Evolutionary conservation across 108 stramenopile species (phyloP), one percentile per base, ranked within the genome.

Genomic region (Nannochloropsis oceanica): DNA sequence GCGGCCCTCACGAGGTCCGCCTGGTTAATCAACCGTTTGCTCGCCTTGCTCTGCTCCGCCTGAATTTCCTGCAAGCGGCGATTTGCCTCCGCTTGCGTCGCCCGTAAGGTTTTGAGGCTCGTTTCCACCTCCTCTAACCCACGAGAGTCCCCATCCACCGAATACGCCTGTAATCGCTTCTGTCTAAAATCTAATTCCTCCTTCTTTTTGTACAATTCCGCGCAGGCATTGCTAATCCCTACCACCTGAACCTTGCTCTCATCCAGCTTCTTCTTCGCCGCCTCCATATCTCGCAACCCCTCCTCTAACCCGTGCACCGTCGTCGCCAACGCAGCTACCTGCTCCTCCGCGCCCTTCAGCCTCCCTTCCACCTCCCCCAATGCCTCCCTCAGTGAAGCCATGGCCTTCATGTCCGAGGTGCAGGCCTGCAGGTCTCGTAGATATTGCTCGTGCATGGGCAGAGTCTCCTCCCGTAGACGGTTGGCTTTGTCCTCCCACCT

Each of bases 221-320:
- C 59, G 59, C 59, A 73, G 2, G 59, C n/a, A n/a, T n/a, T 73
- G 59, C 59, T 73, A 7, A 73, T 73, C n/a, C 59, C 59, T 10
- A n/a, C n/a, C n/a, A 73, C 59, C 59, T 73, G 59, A 9, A n/a
- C 0, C 59, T n/a, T 18, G 9, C 59, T n/a, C 59, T 73, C 59
- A 18, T 73, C 59, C 59, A 73, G 22, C 0, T 73, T 73, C 2
- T 73, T 73, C n/a, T 73, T 73, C 44, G 46, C 79, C 80, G 44
- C 50, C 87, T 87, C 87, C 25, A 8, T 42, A 25, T 89, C 87
- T 43, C 84, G 85, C 44, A 25, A 13, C 44, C 83, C 87, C 43
- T 27, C 27, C 84, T 79, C 24, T 5, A 25, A 34, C 42, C 20
- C 22, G 25, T 24, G 50, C 42, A 86, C 59, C 22, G 59, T n/a